A percentile compares a stretch with the other conserved stretches of the same genome.
Conservation (phyloP, 148 eudicot species). For the Oxyria digyna region DNA sequence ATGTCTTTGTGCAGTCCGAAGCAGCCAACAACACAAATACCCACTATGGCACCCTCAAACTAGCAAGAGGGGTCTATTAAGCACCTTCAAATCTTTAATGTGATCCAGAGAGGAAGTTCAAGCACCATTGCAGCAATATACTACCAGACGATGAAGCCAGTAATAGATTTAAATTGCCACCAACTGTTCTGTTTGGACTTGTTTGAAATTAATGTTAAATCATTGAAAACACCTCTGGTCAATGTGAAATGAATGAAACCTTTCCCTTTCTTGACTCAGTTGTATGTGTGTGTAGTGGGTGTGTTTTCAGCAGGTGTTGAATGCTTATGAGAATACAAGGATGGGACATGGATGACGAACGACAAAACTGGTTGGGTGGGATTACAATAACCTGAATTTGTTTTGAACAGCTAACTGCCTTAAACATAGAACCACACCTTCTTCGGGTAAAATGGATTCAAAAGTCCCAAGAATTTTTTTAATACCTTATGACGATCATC, state of each 20-base stretch:
- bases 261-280: background rate
- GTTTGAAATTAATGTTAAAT: background rate
- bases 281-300: background rate
- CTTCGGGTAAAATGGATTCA: background rate
- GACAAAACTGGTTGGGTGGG: background rate
- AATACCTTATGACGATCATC: slow-evolving; percentile 45
- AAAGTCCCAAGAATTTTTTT: background rate
- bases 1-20: no score
- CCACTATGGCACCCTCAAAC: no score
- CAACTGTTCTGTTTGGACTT: background rate
- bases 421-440: background rate
- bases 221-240: background rate
- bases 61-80: no score
- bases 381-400: background rate
- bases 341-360: background rate
- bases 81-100: no score
- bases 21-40: no score
- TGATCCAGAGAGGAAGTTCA: no score
- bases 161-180: background rate
- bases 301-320: background rate
- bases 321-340: background rate
- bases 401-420: background rate
- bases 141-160: no score
- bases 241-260: background rate
- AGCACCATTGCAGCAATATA: no score